These are phyloP conservation scores for Oxyria digyna DNA, from an alignment of 148 eudicot genomes.

Conservation along the genomic window DNA sequence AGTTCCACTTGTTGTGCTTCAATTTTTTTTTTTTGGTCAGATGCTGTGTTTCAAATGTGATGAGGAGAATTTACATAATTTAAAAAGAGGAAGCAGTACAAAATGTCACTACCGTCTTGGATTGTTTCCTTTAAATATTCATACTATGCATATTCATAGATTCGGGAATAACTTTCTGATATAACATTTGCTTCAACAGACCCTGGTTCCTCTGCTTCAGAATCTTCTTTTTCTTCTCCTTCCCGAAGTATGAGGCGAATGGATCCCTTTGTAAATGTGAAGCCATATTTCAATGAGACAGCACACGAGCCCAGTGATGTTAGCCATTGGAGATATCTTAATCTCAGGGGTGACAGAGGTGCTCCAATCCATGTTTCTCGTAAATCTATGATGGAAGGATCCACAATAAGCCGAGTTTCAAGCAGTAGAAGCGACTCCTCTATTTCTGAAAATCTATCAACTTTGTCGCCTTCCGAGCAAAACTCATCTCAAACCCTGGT, in stretches of 20 bases:
- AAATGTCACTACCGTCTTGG: not conserved
- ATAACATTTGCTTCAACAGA: slow-evolving; percentile 18
- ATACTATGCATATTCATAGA: not conserved
- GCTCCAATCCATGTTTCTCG: slow-evolving; percentile 21
- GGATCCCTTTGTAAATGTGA: slow-evolving; percentile 31
- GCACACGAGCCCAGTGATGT: slow-evolving; percentile 21
- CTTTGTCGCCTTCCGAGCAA: not conserved
- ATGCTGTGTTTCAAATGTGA: not conserved
- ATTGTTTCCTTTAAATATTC: not conserved
- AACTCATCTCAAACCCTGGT: not conserved
- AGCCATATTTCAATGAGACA: slow-evolving; percentile 23
- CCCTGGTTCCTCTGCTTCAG: slow-evolving; percentile 32
- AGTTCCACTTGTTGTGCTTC: too few relatives aligned
- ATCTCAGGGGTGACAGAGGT: slow-evolving; percentile 18
- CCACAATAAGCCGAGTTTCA: not conserved
- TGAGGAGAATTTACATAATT: not conserved
- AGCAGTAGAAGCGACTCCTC: not conserved
- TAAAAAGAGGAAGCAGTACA: not conserved
- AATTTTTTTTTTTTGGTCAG: too few relatives aligned
- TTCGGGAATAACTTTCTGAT: slow-evolving; percentile 7
- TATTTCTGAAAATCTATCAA: not conserved
- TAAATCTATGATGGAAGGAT: slow-evolving; percentile 14
- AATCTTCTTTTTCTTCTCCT: slow-evolving; percentile 30
- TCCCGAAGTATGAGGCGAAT: slow-evolving; percentile 17
- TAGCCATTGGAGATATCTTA: slow-evolving; percentile 11